Base-by-base conservation (phyloP, 495 filamentous ascomycete genomes). In the Viridothelium virens region DNA sequence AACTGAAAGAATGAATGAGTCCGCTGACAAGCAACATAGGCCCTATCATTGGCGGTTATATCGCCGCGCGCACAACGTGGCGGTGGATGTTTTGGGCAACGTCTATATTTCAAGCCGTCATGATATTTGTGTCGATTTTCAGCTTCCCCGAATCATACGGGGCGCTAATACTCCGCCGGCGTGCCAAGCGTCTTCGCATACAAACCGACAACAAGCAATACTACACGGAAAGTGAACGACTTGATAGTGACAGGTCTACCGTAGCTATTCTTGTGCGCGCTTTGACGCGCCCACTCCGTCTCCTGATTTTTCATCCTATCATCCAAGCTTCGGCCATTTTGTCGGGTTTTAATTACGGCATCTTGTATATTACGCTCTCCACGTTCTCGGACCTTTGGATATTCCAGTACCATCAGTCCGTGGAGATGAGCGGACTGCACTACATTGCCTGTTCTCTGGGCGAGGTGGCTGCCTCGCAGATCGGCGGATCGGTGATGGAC, bases 51-150 rank as follows among this genome's bases (percentile, higher is more conserved):
- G 90, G 91, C 74, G 91, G 91, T 50, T 91, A 86, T 74, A 76
- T 94, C 5, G 79, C 81, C 12, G 86, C 90, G 69, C 82, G 82
- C 2, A 77, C 78, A 0, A 88, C 87, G 63, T 95, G 91, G 91
- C 79, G 88, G 66, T 95, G 90, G 90, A 80, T 93, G 2, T 93
- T 92, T 79, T 92, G 89, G 89, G 80, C 92, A 65, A 76, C 91
- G 18, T 93, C 93, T 68, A 67, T 91, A 39, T 72, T 86, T 61
- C 84, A 82, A 48, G 74, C 86, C 61, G 80, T 86, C 59, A 92
- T 86, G 82, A 67, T 86, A 33, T 67, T 89, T 62, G 89, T 92
- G 74, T 87, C 85, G 16, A 61, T 72, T 25, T 47, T 73, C 38
- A 16, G 72, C 6, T 70, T 74, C 67, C 65, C 47, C 4, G 76